Base-by-base conservation (phyloP, 2,329 filamentous ascomycete genomes). In the Chaetothyriales sp. region DNA sequence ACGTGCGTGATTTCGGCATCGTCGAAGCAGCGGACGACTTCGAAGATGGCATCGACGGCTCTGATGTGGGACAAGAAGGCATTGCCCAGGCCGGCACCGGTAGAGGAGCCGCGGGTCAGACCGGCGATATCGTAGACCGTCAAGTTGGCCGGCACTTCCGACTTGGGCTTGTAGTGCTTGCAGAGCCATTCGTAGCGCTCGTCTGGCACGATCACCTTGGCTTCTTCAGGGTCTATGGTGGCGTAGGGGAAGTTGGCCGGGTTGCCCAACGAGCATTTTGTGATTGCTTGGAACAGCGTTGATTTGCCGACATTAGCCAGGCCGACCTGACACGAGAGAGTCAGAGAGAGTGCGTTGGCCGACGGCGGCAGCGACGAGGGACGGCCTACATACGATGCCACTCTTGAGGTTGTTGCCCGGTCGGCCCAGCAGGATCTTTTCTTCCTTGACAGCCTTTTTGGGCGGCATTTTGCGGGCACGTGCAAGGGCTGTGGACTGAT, bases 1-100 rank as follows among this genome's bases (percentile, higher is more conserved):
- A 98, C 89, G 78, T 98, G 92, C 64, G 95, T 97, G 65, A 98
- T 98, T 73, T 98, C 92, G 54, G 90, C 92, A 76, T 98, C 92
- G 67, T 98, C 94, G 73, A 98, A 95, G 74, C 86, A 94, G 64
- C 89, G 83, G 40, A 95, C 89, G 45, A 95, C 89, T 71, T 95
- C 87, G 77, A 95, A 95, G 72, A 95, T 94, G 70, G 89, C 89
- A 76, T 95, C 89, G 70, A 95, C 89, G 51, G 92, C 92, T 68
- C 94, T 88, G 63, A 98, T 98, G 71, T 98, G 92, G 40, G 92
- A 97, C 74, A 98, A 76, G 81, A 98, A 98, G 62, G 90, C 81
- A 69, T 98, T 98, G 65, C 92, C 92, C 56, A 98, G 84, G 77
- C 92, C 92, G 62, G 89, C 92, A 75, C 94, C 94, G 51, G 90